These are phyloP conservation scores for Tieghemiomyces parasiticus DNA, from an alignment of 192 early-diverging fungal genomes.

Conservation along the genomic window DNA sequence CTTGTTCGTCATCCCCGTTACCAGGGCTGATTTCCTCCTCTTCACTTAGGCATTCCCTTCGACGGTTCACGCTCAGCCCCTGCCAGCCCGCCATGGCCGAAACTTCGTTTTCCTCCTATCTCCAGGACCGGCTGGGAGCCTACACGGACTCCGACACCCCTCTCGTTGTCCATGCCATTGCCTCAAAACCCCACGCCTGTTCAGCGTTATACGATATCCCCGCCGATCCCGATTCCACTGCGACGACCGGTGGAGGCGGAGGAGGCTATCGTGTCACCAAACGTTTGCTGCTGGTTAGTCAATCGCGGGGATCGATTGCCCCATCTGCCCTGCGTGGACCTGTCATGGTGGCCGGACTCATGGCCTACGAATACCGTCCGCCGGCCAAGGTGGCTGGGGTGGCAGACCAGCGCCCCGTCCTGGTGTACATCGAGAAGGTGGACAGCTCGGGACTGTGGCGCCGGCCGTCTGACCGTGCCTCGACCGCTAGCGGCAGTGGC, in stretches of 20 bases:
- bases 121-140: too few relatives aligned
- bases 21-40: too few relatives aligned
- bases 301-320: too few relatives aligned
- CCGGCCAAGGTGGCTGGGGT: neutral
- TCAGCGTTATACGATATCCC: neutral
- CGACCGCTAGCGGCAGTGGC: too few relatives aligned
- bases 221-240: neutral
- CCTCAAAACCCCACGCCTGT: neutral
- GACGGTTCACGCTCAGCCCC: too few relatives aligned
- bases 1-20: too few relatives aligned
- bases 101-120: too few relatives aligned
- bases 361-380: neutral
- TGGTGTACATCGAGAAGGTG: conserved; percentile 24
- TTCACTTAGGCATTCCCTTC: too few relatives aligned
- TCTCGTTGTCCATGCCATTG: neutral
- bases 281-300: neutral
- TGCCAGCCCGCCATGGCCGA: too few relatives aligned
- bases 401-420: too few relatives aligned
- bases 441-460: conserved; percentile 22
- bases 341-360: neutral
- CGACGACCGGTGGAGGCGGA: neutral
- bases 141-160: too few relatives aligned
- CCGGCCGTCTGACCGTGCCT: too few relatives aligned
- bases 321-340: neutral
- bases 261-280: neutral